Evolutionary conservation across 768 basidiomycete genomes (phyloP), one percentile per base, ranked within the genome.

Genomic region (Collybia mongolica): DNA sequence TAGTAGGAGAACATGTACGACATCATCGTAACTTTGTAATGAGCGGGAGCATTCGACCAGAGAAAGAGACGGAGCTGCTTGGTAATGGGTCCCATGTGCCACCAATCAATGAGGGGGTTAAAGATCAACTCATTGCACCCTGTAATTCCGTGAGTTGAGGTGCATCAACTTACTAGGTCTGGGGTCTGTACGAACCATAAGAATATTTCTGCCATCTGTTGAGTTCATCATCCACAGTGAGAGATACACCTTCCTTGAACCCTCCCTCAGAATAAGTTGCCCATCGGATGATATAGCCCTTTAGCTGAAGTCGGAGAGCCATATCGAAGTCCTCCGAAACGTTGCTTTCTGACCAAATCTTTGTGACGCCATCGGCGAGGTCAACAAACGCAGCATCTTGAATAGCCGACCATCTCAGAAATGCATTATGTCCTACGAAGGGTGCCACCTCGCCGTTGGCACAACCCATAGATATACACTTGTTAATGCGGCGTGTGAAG

Each of bases 181-280:
- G 39, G 45, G 32, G 39, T 42, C 51, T 5, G 1, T 6, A 59
- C 66, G 48, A 60, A 80, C 86, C 88, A 67, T 88, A 90, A 0
- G 86, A 74, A 53, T 90, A 91, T 63, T 94, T 96, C 54, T 94
- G 90, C 93, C 93, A 96, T 2, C 93, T 69, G 59, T 94, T 94
- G 7, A 96, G 71, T 65, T 96, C 93, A 60, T 96, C 93, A 45
- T 93, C 91, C 48, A 84, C 84, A 0, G 93, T 94, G 14, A 96
- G 72, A 0, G 88, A 90, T 17, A 96, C 93, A 54, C 93, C 93
- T 61, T 96, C 93, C 70, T 93, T 89, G 74, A 94, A 95, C 1
- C 82, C 88, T 42, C 90, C 84, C 18, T 88, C 78, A 1, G 83
- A 86, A 65, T 95, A 95, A 0, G 88, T 90, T 23, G 91, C 86